These are phyloP conservation scores for Marsdenia floribunda DNA, from an alignment of 257 asterid species.

Conservation along the genomic window DNA sequence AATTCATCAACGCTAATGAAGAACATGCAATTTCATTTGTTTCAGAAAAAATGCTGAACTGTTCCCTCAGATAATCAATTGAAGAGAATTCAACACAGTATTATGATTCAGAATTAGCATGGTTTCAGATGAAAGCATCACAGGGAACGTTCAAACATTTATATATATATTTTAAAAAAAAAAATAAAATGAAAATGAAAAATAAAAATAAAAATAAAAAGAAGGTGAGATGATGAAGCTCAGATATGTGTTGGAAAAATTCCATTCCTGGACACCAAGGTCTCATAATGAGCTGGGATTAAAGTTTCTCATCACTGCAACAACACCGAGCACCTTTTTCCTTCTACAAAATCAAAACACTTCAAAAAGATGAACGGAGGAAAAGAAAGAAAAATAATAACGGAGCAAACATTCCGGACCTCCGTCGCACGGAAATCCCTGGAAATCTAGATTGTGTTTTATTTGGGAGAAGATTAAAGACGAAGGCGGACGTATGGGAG, in stretches of 20 bases:
- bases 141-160: conserved; percentile 11
- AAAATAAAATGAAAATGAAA: neutral
- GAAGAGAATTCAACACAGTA: conserved; percentile 4
- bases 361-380: neutral
- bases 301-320: conserved; percentile 40
- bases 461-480: neutral
- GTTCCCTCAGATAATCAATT: conserved; percentile 21
- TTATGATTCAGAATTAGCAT: conserved; percentile 24
- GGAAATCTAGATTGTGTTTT: neutral
- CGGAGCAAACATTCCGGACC: neutral
- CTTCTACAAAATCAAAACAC: neutral
- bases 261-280: conserved; percentile 36
- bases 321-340: neutral
- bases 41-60: neutral
- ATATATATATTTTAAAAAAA: neutral
- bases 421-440: neutral
- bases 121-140: conserved; percentile 18
- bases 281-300: conserved; percentile 68
- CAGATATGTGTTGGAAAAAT: conserved; percentile 32
- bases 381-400: neutral
- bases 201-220: neutral
- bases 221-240: conserved; percentile 17
- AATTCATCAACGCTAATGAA: too few relatives aligned
- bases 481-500: neutral
- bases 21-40: too few relatives aligned